Evolutionary conservation across 2,329 filamentous ascomycete species (phyloP).

Genomic region (Colletotrichum tamarilloi): DNA sequence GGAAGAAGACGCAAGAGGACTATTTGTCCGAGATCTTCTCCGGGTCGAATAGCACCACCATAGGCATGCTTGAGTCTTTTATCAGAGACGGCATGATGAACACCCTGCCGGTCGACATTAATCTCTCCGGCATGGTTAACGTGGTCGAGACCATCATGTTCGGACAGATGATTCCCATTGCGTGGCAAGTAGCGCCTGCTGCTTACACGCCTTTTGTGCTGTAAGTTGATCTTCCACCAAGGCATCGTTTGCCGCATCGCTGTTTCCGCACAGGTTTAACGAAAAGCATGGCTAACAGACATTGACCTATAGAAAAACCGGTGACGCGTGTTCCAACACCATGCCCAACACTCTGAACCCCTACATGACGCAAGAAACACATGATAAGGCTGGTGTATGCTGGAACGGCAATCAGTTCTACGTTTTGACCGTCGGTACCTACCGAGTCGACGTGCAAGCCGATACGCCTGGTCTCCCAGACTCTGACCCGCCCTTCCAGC

Average conservation of each 20-base stretch:
- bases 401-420: conserved; percentile 26
- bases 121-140: conserved; percentile 2
- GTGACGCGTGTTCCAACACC: conserved; percentile 3
- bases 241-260: not conserved
- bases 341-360: conserved; percentile 14
- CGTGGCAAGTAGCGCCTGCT: conserved; percentile 2
- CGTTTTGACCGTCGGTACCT: not conserved
- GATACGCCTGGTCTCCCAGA: not conserved
- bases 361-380: conserved; percentile 15
- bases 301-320: not conserved
- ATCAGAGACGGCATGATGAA: conserved; percentile 16
- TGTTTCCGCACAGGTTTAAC: too few relatives aligned
- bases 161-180: conserved; percentile 23
- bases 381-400: conserved; percentile 5
- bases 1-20: conserved; percentile 17
- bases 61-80: not conserved
- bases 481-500: conserved; percentile 12
- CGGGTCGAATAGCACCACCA: not conserved
- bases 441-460: not conserved
- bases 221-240: not conserved
- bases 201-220: not conserved
- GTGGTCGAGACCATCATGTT: conserved; percentile 3
- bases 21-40: conserved; percentile 9
- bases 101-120: conserved; percentile 11
- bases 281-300: not conserved